These are phyloP conservation scores for Ophiostoma ips DNA, from an alignment of 2,329 filamentous ascomycete genomes.

Conservation along the genomic window DNA sequence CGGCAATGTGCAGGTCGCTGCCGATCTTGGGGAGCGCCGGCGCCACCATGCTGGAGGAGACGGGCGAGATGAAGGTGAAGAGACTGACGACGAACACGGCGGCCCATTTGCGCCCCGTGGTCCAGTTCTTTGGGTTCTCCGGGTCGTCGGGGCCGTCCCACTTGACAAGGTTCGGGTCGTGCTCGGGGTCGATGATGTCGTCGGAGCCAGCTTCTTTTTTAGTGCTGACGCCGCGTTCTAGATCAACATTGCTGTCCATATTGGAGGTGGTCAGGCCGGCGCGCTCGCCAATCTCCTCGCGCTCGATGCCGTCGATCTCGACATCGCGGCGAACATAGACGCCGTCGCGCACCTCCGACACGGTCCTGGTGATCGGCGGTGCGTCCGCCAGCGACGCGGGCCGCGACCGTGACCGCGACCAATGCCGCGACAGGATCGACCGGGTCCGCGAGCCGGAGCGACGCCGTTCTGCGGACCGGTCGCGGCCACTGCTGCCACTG, in stretches of 20 bases:
- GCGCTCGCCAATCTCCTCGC: constrained; percentile 4
- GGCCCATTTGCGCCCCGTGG: constrained; percentile 39
- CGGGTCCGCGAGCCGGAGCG: neutral
- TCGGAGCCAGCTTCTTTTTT: neutral
- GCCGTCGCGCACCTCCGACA: constrained; percentile 27
- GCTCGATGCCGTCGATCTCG: constrained; percentile 19
- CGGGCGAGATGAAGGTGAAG: constrained; percentile 47
- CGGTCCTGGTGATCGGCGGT: constrained; percentile 19
- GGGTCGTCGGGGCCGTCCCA: constrained; percentile 24
- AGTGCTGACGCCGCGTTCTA: neutral
- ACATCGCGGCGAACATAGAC: constrained; percentile 24
- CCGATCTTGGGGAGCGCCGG: constrained; percentile 36
- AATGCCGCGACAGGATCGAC: neutral
- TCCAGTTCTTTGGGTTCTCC: constrained; percentile 42
- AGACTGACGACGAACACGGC: constrained; percentile 38
- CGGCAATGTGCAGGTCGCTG: constrained; percentile 37
- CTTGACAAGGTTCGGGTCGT: constrained; percentile 24
- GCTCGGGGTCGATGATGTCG: neutral
- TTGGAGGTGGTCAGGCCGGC: neutral
- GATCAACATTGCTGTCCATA: neutral
- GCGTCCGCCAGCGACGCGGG: neutral
- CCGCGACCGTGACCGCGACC: too few relatives aligned
- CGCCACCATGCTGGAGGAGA: constrained; percentile 44
- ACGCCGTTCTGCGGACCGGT: constrained; percentile 1
- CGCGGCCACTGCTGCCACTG: constrained; percentile 1